A percentile compares a stretch with the other conserved stretches of the same genome.
Evolutionary conservation across 2,329 filamentous ascomycete species (phyloP).

Genomic region (Fusarium keratoplasticum): DNA sequence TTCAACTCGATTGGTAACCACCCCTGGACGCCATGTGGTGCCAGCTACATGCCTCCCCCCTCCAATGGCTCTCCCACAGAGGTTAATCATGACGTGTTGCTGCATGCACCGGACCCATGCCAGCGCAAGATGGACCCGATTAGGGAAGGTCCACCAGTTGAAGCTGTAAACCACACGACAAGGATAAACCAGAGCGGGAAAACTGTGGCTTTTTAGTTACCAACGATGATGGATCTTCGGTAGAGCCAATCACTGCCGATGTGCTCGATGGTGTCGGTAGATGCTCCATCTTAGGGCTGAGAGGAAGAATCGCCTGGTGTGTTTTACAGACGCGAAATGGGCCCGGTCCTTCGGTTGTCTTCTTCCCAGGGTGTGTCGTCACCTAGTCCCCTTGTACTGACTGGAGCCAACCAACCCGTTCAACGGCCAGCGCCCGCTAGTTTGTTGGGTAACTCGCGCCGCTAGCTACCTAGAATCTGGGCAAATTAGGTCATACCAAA

Average conservation of each 20-base stretch:
- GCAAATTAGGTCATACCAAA: not conserved
- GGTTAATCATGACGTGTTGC: not conserved
- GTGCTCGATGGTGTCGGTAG: not conserved
- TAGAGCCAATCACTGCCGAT: not conserved
- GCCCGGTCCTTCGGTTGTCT: not conserved
- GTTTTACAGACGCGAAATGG: not conserved
- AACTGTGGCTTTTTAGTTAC: not conserved
- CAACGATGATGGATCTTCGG: not conserved
- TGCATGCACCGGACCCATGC: not conserved
- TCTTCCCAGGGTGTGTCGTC: not conserved
- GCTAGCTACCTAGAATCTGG: not conserved
- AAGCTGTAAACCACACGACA: not conserved
- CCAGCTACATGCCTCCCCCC: not conserved
- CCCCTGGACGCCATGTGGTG: not conserved
- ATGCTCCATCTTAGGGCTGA: not conserved
- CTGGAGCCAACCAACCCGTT: not conserved
- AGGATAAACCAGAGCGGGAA: not conserved
- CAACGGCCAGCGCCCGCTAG: not conserved
- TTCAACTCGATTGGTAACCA: not conserved
- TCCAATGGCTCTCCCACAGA: not conserved
- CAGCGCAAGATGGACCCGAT: not conserved
- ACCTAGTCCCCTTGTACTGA: too few species aligned
- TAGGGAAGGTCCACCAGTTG: not conserved
- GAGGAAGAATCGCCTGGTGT: not conserved
- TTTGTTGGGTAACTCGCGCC: not conserved